Base-by-base conservation (phyloP, 768 basidiomycete species). In the Candolleomyces efflorescens region DNA sequence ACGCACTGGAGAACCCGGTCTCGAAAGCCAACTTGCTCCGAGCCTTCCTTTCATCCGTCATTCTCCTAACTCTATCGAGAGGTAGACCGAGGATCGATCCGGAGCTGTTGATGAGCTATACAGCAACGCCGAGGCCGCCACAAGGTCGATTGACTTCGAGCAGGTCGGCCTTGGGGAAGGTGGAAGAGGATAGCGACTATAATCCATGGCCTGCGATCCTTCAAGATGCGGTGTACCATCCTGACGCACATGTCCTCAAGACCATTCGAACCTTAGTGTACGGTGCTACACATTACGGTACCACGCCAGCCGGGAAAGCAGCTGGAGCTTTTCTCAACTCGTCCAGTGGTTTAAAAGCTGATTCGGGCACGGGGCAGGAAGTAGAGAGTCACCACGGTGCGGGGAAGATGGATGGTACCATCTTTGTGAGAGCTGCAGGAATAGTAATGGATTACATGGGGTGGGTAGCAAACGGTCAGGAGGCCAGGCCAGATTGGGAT, bases 371-470 rank as follows among this genome's bases (percentile, higher is more conserved):
- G 26, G 49, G 32, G n/a, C 69, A 66, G 9, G 55, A 60, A 26
- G 66, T 66, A 41, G 83, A 84, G 70, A 82, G 80, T 9, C 76
- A 78, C 57, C 60, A 58, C 22, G 82, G 80, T 1, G 73, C 73
- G 18, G 65, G 67, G 9, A 66, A 69, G 55, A 56, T 84, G 52
- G 84, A 87, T 62, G 84, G 84, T 2, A 80, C 81, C 2, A 55
- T 85, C 18, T 86, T 86, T 62, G 75, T 82, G 4, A 70, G 84
- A 43, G 78, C 82, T 15, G 84, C 83, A 6, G 84, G 83, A 0
- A 73, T 82, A 32, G 60, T 83, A 68, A 76, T 82, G 78, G 72
- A 83, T 48, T 77, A 70, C 12, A 67, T 85, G 61, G 82, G 84
- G 0, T 86, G 83, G 84, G 77, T 79, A 1, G 65, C 71, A 7